phyloP scores from a whole-genome alignment of 225 moss, liverwort and hornwort species.

The Takakia lepidozioides region DNA sequence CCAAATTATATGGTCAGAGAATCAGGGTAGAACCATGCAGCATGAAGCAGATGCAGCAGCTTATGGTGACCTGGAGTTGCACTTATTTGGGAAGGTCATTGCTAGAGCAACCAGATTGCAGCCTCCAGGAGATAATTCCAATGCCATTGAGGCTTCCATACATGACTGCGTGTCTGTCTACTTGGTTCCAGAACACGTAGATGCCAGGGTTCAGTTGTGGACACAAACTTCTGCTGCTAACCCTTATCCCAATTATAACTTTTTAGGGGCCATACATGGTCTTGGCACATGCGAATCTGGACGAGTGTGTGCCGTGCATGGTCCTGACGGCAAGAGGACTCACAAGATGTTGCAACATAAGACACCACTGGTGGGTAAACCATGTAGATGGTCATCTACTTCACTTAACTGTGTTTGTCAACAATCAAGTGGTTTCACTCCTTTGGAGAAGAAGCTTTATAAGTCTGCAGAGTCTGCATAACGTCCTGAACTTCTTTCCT shows the following conservation, averaged over 20 bases:
- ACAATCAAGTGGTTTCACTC: too few relatives aligned
- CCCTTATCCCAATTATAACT: constrained; percentile 6
- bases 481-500: too few relatives aligned
- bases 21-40: background rate
- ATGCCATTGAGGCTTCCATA: constrained; percentile 10
- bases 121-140: constrained; percentile 10
- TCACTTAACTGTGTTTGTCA: too few relatives aligned
- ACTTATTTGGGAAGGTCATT: constrained; percentile 77
- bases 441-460: too few relatives aligned
- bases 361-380: constrained; percentile 93
- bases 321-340: constrained; percentile 65
- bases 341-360: constrained; percentile 84
- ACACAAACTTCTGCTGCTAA: constrained; percentile 11
- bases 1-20: too few relatives aligned
- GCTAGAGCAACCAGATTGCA: constrained; percentile 72
- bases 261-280: constrained; percentile 78
- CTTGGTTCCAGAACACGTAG: constrained; percentile 31
- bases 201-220: constrained; percentile 10
- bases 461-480: too few relatives aligned
- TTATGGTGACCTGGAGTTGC: constrained; percentile 80
- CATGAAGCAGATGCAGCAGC: constrained; percentile 29
- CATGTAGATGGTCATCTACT: too few relatives aligned
- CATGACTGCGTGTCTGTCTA: constrained; percentile 71
- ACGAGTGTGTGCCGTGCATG: constrained; percentile 52
- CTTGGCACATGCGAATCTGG: constrained; percentile 42